These are phyloP conservation scores for Salix arbutifolia DNA, from an alignment of 345 rosid genomes.

Conservation along the genomic window DNA sequence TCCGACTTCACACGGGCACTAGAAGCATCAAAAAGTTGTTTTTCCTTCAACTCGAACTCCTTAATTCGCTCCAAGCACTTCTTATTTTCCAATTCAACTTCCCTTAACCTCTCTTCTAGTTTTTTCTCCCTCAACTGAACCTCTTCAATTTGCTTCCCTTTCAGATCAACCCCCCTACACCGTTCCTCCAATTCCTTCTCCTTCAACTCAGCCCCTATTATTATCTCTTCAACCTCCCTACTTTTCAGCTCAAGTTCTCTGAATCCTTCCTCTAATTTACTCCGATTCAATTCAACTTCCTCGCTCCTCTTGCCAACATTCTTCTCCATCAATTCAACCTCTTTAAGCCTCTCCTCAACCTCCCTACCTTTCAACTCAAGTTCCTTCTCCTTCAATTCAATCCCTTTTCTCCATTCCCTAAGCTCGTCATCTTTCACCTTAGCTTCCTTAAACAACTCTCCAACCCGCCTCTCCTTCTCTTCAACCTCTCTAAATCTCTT, in stretches of 20 bases:
- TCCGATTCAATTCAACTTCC: constrained; percentile 10
- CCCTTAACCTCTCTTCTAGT: no score
- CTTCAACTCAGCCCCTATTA: constrained; percentile 3
- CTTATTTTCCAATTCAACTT: no score
- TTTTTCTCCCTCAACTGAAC: no score
- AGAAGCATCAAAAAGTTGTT: not conserved
- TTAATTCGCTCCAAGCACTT: not conserved
- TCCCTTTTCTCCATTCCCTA: not conserved
- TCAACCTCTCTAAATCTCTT: no score
- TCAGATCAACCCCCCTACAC: constrained; percentile 2
- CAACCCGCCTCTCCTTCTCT: not conserved
- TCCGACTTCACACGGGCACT: constrained; percentile 11
- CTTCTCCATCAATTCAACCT: constrained; percentile 19
- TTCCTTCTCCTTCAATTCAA: not conserved
- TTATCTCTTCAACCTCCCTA: not conserved
- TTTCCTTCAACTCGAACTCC: constrained; percentile 29
- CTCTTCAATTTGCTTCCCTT: not conserved
- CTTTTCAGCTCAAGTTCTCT: not conserved
- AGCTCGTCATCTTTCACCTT: not conserved
- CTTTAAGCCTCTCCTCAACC: constrained; percentile 10
- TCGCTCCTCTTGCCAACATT: constrained; percentile 12
- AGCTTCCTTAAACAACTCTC: not conserved
- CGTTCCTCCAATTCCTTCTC: constrained; percentile 24
- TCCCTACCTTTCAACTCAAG: not conserved
- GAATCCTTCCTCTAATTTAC: not conserved